These are phyloP conservation scores for Plasmodium inui DNA, from an alignment of 169 alveolate genomes.

Conservation along the genomic window DNA sequence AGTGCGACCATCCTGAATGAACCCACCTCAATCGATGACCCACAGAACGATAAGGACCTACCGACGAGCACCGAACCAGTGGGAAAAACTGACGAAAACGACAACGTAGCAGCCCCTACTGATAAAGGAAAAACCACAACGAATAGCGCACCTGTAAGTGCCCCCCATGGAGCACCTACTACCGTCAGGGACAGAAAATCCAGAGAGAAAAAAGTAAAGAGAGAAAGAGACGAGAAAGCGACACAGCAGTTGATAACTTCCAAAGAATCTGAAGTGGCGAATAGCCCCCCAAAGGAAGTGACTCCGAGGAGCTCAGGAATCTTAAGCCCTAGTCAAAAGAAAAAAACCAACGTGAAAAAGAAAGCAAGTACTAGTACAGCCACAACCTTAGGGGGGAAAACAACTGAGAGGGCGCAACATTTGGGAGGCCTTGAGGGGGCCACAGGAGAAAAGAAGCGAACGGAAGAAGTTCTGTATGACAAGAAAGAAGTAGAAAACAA, in stretches of 20 bases:
- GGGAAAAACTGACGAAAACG: background rate
- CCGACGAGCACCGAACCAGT: background rate
- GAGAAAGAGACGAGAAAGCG: constrained; percentile 6
- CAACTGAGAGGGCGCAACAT: background rate
- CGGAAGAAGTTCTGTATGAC: background rate
- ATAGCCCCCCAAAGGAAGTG: background rate
- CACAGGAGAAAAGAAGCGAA: background rate
- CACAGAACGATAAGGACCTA: background rate
- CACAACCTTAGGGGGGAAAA: background rate
- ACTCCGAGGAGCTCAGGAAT: background rate
- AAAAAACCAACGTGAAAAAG: constrained; percentile 8
- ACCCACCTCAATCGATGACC: background rate
- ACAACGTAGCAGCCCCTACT: background rate
- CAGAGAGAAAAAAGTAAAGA: constrained; percentile 18
- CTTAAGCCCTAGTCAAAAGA: background rate
- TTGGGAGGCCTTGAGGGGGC: background rate
- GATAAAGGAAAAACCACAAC: constrained; percentile 6
- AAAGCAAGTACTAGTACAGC: background rate
- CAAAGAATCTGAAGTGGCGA: background rate
- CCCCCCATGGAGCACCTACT: background rate
- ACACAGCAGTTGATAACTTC: background rate
- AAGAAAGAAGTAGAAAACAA: background rate
- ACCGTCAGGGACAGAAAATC: background rate
- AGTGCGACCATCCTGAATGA: background rate
- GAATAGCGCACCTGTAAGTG: background rate